Base-by-base conservation (phyloP, 73 alveolate species). In the Paramecium biaurelia region DNA sequence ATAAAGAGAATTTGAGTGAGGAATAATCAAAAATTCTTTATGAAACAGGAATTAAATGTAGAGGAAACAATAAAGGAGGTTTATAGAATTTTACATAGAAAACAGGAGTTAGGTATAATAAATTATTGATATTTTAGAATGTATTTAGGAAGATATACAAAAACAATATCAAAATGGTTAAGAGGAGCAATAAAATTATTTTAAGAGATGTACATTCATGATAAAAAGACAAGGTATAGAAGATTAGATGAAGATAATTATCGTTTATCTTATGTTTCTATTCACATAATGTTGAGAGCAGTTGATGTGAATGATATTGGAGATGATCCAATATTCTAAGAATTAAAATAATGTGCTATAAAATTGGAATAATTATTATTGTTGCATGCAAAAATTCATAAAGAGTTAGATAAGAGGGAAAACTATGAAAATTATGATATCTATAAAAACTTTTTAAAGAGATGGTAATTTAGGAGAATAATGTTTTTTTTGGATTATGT, bases 401-500 rank as follows among this genome's bases (percentile, higher is more conserved):
- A 26, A 10, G 45, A 63, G 2, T 53, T 53, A 2, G 68, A 53
- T 53, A 53, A 53, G 14, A 53, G 68, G 21, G 45, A 30, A n/a
- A 32, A 32, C 6, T 30, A 30, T 30, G 84, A 63, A 24, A 63
- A 63, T 30, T 63, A 63, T 26, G 41, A 26, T 5, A 32, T 6
- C 0, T 63, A 63, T 12, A 63, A 63, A 9, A 32, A 63, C 12
- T 63, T 63, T 12, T 30, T 63, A 10, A 63, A 20, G 20, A 26
- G 84, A 63, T 63, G 84, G 84, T 2, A 63, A 32, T 63, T 63
- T 7, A 63, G 84, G 9, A 63, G 84, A 26, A 63, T 63, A 1
- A 63, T 63, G 84, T 63, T 63, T 18, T 63, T 30, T 63, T 63
- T 63, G 21, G 84, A 63, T 63, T 63, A 63, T 63, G 84, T 63